Conservation (phyloP, 2,329 filamentous ascomycete species). For the Cercospora sp. region DNA sequence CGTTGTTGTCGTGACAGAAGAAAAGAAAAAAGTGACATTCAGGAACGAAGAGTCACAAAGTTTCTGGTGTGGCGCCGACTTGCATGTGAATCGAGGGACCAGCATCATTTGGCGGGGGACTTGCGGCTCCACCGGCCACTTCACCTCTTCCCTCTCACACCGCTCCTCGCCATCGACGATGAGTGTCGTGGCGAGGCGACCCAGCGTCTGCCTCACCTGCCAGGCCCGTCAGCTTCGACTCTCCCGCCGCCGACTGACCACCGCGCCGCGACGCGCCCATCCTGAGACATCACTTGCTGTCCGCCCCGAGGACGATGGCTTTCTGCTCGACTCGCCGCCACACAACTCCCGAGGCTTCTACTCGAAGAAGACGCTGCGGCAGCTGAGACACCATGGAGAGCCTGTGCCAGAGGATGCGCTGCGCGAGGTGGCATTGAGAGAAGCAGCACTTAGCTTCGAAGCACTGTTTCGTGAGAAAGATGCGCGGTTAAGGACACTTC, state of each 20-base stretch:
- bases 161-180: conserved; percentile 4
- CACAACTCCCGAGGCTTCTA: neutral
- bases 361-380: neutral
- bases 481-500: conserved; percentile 26
- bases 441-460: conserved; percentile 27
- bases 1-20: neutral
- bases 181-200: conserved; percentile 27
- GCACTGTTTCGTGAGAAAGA: conserved; percentile 29
- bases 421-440: conserved; percentile 11
- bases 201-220: conserved; percentile 30
- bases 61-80: conserved; percentile 6
- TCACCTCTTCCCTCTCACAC: conserved; percentile 1
- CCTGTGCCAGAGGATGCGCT: neutral
- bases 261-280: conserved; percentile 20
- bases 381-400: conserved; percentile 4
- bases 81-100: conserved; percentile 12
- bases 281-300: conserved; percentile 18
- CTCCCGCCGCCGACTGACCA: conserved; percentile 22
- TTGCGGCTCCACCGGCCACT: conserved; percentile 4
- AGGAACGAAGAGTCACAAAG: conserved; percentile 18
- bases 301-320: conserved; percentile 22
- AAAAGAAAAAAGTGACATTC: conserved; percentile 6
- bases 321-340: conserved; percentile 13
- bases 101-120: neutral
- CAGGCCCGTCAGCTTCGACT: conserved; percentile 25